Evolutionary conservation across 1,139 yeast genomes (phyloP).

Genomic region (Candida buenavistaensis): DNA sequence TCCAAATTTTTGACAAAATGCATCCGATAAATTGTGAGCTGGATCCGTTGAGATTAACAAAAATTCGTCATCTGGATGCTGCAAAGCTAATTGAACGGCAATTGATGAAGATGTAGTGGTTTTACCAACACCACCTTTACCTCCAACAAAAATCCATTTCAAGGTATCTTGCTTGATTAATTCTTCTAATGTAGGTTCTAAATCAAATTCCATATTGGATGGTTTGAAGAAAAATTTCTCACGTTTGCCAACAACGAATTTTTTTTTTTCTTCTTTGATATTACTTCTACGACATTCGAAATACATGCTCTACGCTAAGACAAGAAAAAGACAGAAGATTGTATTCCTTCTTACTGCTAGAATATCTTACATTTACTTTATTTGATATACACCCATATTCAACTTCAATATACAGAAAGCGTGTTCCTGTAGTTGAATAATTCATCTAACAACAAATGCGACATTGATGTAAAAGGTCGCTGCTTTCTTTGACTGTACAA

Average conservation of each 20-base stretch:
- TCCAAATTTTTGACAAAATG: constrained; percentile 96
- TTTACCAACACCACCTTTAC: constrained; percentile 99
- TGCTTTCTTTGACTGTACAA: not conserved
- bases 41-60: constrained; percentile 95
- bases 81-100: constrained; percentile 85
- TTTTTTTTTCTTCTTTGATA: not conserved
- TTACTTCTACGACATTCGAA: not conserved
- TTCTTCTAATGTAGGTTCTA: constrained; percentile 70
- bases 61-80: constrained; percentile 78
- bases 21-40: constrained; percentile 95
- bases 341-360: too few species aligned
- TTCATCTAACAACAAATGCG: too few species aligned
- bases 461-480: too few species aligned
- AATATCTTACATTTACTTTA: too few species aligned
- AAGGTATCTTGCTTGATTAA: constrained; percentile 66
- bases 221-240: not conserved
- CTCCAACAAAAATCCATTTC: constrained; percentile 97
- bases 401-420: too few species aligned
- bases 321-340: too few species aligned
- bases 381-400: too few species aligned
- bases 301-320: too few species aligned
- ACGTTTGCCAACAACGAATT: not conserved
- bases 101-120: constrained; percentile 96
- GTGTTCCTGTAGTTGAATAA: too few species aligned
- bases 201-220: constrained; percentile 41